phyloP scores from a whole-genome alignment of 1,139 yeast genomes.

The Blastobotrys arbuscula region DNA sequence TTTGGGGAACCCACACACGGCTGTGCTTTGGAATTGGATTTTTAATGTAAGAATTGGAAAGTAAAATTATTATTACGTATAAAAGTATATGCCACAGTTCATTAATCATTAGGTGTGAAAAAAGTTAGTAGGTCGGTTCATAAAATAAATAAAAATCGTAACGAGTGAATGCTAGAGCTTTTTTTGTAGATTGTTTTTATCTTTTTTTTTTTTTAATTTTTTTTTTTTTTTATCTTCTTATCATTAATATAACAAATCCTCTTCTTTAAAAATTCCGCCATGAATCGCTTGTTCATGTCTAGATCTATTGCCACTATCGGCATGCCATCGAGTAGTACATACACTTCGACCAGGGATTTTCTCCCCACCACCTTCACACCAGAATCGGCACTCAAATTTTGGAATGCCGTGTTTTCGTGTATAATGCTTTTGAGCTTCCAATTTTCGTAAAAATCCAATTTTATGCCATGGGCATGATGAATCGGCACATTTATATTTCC shows the following conservation, averaged over 20 bases:
- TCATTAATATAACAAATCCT: neutral
- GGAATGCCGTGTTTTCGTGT: constrained; percentile 29
- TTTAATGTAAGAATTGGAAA: too few species aligned
- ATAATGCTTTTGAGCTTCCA: constrained; percentile 29
- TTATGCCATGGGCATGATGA: constrained; percentile 27
- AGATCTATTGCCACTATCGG: constrained; percentile 29
- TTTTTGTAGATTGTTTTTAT: too few species aligned
- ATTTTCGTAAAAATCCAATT: constrained; percentile 29
- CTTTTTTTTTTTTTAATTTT: neutral
- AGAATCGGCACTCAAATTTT: constrained; percentile 28
- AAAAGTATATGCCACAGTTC: too few species aligned
- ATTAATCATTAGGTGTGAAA: too few species aligned
- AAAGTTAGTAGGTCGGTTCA: neutral
- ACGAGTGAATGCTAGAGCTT: neutral
- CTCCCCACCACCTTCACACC: constrained; percentile 25
- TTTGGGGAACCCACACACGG: too few species aligned
- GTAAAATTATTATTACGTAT: too few species aligned
- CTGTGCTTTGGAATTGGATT: too few species aligned
- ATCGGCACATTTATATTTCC: constrained; percentile 29
- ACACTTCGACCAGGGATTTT: constrained; percentile 26
- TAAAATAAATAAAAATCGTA: neutral
- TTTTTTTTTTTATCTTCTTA: neutral
- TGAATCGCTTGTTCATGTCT: constrained; percentile 30
- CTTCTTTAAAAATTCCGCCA: constrained; percentile 15
- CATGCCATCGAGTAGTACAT: constrained; percentile 31